Evolutionary conservation across 306 rosid genomes (phyloP), one percentile per base, ranked within the genome.

Genomic region (Mimosa bimucronata): DNA sequence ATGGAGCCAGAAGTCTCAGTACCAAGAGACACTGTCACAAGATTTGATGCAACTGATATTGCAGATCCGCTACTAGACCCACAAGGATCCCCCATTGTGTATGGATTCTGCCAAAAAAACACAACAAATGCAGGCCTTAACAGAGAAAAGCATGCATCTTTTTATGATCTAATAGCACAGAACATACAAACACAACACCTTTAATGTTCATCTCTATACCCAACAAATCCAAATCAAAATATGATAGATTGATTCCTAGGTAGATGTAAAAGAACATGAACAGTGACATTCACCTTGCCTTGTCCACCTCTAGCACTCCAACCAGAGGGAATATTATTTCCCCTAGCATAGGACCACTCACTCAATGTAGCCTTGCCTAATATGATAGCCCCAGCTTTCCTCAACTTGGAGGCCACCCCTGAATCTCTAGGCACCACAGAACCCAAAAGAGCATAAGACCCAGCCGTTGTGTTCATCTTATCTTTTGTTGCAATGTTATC

Each of bases 401-500:
- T 92, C 76, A 92, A 67, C 88, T 55, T 89, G 3, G 76, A 11
- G 53, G 87, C 91, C 0, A 90, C 95, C 4, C 90, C 92, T 6
- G 95, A 92, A 75, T 92, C 97, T 34, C 88, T 86, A 19, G 91
- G 88, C 71, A 90, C 91, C 18, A 85, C 68, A 3, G 95, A 90
- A 3, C 94, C 92, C 13, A 88, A 81, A 61, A 92, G 65, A 6
- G 93, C 91, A 48, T 50, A 89, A 2, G 97, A 92, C 1, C 95
- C 95, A 31, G 89, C 89, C 5, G 92, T 90, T 8, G 92, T 92
- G 73, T 90, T 92, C 37, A 90, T 3, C 79, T 88, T 88, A 68
- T 92, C 97, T 79, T 89, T 90, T 18, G 90, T 92, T 16, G 91
- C 92, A 21, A 88, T 92, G 13, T 71, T 92, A 16, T 92, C 97